phyloP scores from a whole-genome alignment of 768 basidiomycete genomes.

The Collybia nuda region DNA sequence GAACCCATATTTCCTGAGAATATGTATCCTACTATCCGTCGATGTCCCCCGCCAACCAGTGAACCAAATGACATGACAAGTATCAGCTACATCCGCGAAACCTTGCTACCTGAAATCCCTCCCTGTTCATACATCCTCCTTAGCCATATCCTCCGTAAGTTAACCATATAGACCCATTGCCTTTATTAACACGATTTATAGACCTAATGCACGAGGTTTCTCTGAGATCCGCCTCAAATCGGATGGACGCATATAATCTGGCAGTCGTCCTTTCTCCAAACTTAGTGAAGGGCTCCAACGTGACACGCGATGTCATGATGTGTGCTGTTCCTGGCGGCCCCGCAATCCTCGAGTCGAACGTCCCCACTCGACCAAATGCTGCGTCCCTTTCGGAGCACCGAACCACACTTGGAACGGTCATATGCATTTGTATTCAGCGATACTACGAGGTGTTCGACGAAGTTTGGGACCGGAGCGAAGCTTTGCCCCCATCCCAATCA shows the following conservation, averaged over 20 bases:
- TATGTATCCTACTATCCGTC: constrained; percentile 61
- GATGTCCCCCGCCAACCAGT: constrained; percentile 60
- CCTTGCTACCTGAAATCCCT: constrained; percentile 63
- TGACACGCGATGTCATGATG: constrained; percentile 72
- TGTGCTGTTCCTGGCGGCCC: constrained; percentile 60
- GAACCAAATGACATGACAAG: constrained; percentile 57
- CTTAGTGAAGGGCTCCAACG: constrained; percentile 68
- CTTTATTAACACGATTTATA: constrained; percentile 26
- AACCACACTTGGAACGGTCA: constrained; percentile 68
- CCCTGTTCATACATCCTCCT: constrained; percentile 75
- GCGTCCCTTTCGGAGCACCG: constrained; percentile 1
- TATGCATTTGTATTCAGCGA: constrained; percentile 76
- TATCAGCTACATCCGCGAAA: constrained; percentile 67
- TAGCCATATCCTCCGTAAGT: constrained; percentile 65
- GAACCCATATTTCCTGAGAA: constrained; percentile 75
- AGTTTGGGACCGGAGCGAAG: constrained; percentile 68
- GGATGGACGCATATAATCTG: constrained; percentile 85
- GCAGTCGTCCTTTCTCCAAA: constrained; percentile 80
- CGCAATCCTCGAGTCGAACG: constrained; percentile 28
- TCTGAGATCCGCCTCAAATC: constrained; percentile 60
- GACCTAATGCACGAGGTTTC: constrained; percentile 83
- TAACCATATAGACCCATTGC: background rate
- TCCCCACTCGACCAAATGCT: constrained; percentile 7
- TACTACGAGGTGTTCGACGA: constrained; percentile 91
- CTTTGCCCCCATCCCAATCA: constrained; percentile 33